Evolutionary conservation across 1,284 basidiomycete species (phyloP).

Genomic region (Apiotrichum gamsii): DNA sequence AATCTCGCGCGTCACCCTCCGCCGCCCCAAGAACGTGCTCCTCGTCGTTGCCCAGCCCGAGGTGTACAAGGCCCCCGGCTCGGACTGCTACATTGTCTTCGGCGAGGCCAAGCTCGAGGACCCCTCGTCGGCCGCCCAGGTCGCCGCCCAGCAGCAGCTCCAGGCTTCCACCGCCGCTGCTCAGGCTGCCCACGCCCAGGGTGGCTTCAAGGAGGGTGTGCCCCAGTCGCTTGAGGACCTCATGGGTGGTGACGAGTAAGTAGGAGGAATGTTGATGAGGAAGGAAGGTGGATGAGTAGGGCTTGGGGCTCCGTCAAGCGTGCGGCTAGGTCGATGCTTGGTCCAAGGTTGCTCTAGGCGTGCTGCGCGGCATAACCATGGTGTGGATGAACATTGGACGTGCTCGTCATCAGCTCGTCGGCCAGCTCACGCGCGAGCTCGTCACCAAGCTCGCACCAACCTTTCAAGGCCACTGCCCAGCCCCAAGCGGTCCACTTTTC

Average conservation of each 20-base stretch:
- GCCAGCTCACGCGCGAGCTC: no score
- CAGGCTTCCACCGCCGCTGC: slow-evolving; percentile 50
- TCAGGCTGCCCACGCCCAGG: slow-evolving; percentile 43
- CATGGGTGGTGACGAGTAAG: slow-evolving; percentile 56
- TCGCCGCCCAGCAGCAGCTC: slow-evolving; percentile 78
- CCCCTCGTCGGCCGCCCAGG: slow-evolving; percentile 75
- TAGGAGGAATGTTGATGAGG: slow-evolving; percentile 6
- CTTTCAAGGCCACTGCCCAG: no score
- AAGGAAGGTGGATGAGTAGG: background rate
- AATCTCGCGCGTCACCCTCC: slow-evolving; percentile 91
- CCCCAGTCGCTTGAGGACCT: slow-evolving; percentile 55
- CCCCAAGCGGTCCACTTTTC: no score
- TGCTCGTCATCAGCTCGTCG: no score
- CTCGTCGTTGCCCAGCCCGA: slow-evolving; percentile 91
- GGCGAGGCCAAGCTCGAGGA: slow-evolving; percentile 98
- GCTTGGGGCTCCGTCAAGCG: no score
- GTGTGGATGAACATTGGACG: no score
- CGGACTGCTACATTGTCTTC: slow-evolving; percentile 98
- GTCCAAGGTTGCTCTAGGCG: no score
- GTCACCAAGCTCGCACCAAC: no score
- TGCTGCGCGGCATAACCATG: no score
- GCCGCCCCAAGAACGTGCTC: slow-evolving; percentile 90
- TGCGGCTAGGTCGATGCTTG: no score
- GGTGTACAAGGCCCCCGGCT: slow-evolving; percentile 95
- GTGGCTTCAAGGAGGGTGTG: slow-evolving; percentile 50